Conservation (phyloP, 495 filamentous ascomycete genomes). For the Xylaria scruposa region DNA sequence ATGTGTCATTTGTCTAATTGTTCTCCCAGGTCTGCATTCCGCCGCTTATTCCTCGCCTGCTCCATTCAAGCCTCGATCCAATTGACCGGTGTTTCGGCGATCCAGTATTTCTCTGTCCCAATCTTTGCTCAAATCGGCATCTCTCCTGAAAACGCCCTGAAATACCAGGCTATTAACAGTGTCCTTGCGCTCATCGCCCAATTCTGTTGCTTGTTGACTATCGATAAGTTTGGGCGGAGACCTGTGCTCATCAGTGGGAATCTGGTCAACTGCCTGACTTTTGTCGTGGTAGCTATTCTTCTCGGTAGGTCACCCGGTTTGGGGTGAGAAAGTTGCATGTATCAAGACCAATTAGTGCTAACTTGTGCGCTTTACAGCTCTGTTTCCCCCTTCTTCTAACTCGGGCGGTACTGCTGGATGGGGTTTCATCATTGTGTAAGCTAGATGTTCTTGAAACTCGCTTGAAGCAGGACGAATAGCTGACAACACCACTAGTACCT, state of each 20-base stretch:
- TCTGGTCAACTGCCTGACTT: conserved; percentile 66
- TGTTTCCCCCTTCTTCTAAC: conserved; percentile 60
- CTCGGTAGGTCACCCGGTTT: conserved; percentile 13
- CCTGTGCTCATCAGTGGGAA: conserved; percentile 71
- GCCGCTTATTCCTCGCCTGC: conserved; percentile 71
- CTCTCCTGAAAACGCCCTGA: conserved; percentile 64
- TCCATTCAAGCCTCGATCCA: conserved; percentile 72
- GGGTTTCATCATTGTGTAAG: conserved; percentile 70
- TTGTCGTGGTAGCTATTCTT: conserved; percentile 46
- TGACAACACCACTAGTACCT: conserved; percentile 52
- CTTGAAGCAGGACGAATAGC: not conserved
- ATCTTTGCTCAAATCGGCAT: conserved; percentile 76
- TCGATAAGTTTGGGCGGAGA: conserved; percentile 70
- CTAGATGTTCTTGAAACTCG: not conserved
- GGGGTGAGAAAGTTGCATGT: not conserved
- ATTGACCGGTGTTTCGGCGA: conserved; percentile 76
- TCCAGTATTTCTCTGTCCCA: conserved; percentile 74
- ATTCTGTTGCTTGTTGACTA: conserved; percentile 69
- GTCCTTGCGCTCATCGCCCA: conserved; percentile 71
- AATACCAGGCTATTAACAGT: conserved; percentile 75
- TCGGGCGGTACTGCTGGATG: conserved; percentile 67
- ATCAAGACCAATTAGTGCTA: not conserved
- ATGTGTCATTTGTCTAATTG: not conserved
- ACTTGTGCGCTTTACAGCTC: conserved; percentile 37
- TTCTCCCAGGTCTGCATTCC: conserved; percentile 61